Evolutionary conservation across 352 stramenopile genomes (phyloP).

Genomic region (Globisporangium paddicum): DNA sequence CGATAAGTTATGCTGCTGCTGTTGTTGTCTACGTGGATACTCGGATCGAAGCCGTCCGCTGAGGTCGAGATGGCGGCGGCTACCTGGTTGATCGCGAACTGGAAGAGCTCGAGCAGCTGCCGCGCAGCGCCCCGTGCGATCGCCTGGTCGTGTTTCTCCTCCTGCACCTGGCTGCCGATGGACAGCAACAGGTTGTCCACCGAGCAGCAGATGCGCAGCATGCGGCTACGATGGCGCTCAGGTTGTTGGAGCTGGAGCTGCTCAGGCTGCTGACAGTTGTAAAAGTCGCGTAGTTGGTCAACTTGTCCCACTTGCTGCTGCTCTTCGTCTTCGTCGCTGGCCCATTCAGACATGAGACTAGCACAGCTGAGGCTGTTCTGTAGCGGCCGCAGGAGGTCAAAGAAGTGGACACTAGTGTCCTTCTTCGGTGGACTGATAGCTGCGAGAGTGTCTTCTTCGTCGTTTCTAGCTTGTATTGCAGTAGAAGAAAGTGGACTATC

Average conservation of each 20-base stretch:
- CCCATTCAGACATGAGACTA: slow-evolving; percentile 28
- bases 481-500: background rate
- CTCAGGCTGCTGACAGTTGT: background rate
- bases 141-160: slow-evolving; percentile 41
- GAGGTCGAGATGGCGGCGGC: background rate
- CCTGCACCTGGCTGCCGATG: slow-evolving; percentile 38
- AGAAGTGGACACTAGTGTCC: slow-evolving; percentile 22
- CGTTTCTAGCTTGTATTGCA: background rate
- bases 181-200: slow-evolving; percentile 60
- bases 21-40: background rate
- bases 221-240: slow-evolving; percentile 47
- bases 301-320: slow-evolving; percentile 16
- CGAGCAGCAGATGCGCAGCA: slow-evolving; percentile 61
- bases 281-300: background rate
- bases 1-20: background rate
- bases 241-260: slow-evolving; percentile 32
- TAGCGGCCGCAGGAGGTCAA: slow-evolving; percentile 47
- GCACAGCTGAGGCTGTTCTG: slow-evolving; percentile 53
- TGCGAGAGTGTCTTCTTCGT: background rate
- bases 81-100: slow-evolving; percentile 50
- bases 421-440: background rate
- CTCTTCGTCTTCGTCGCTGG: slow-evolving; percentile 28
- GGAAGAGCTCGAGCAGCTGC: slow-evolving; percentile 40
- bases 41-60: background rate
- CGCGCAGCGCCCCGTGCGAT: slow-evolving; percentile 40